Evolutionary conservation across 257 asterid species (phyloP), one percentile per base, ranked within the genome.

Genomic region (Perilla frutescens): DNA sequence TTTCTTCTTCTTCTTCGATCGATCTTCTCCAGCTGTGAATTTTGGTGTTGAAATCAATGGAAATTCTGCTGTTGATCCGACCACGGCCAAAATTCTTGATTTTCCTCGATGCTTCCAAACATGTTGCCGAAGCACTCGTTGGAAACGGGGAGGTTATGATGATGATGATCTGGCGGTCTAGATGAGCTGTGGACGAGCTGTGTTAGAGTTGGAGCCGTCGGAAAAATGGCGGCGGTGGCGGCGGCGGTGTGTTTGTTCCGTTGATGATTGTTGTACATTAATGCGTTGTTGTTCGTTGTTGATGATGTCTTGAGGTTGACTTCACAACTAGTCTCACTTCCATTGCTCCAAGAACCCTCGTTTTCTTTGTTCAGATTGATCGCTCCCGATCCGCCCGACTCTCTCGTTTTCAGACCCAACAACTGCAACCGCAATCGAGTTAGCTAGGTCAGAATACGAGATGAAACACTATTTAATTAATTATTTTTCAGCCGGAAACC

Each of bases 271-370:
- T 12, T 48, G 26, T 20, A 15, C 3, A 81, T 81, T 50, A 71
- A 81, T 41, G 78, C 53, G 45, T 76, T 44, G 75, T 72, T 79
- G 55, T 79, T 87, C 6, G 70, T 74, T 1, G 86, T 75, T 0
- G 90, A 63, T 8, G 89, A 71, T 14, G 77, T 76, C 32, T 81
- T 79, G 7, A 90, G 81, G 66, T 88, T 88, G 43, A 87, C 85
- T 32, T 87, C 95, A 9, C 82, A 80, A 45, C 88, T 88, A 82
- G 75, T 86, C n/a, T 85, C 90, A 65, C 93, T 90, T 68, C 83
- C 96, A 53, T 86, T 85, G 84, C 95, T 87, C 97, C 96, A 88
- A 0, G 93, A 81, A 5, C 93, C 91, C 72, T 88, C 96, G 48
- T 82, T 88, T 51, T 85, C 96, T 44, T 80, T 88, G 78, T 85